Base-by-base conservation (phyloP, 225 moss, liverwort and hornwort genomes). In the Pleurozium schreberi region DNA sequence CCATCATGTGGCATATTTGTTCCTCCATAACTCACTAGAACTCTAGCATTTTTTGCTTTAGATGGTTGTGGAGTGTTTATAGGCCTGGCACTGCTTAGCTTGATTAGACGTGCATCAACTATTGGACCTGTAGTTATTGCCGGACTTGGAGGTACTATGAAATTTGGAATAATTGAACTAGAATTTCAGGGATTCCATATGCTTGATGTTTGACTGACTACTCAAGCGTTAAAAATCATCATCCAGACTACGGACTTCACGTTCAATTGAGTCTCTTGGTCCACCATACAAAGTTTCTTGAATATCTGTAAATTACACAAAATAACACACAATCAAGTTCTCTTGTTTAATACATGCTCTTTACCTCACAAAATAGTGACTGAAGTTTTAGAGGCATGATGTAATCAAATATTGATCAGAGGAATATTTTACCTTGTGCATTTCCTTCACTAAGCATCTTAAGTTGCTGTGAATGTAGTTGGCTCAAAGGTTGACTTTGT, bases 101-200 rank as follows among this genome's bases (percentile, higher is more conserved):
- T 43, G 1, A 4, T 6, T 1, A 5, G 18, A 14, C 12, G 40
- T 69, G 22, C 13, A 69, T 1, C 4, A 22, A 12, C 23, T 68
- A 7, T 6, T 1, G 4, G 2, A 40, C 21, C 13, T 40, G 23
- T 2, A 69, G 3, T 8, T 40, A 40, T 8, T 8, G 40, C 0
- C 6, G 7, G 22, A 68, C 15, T 26, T 26, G 14, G 3, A 70
- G 27, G 5, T 5, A 42, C 27, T 9, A 8, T 43, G 9, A 22
- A 43, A 71, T 43, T 5, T 8, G 3, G 27, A 43, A 3, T 43
- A 17, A 71, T 45, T 17, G 3, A 73, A 45, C 28, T 45, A 16
- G 16, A 28, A 45, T 17, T 45, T 28, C 2, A 73, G 2, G 30
- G 8, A 6, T 30, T 73, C 5, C 3, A 8, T 26, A 70, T 42